A percentile compares a stretch with the other conserved stretches of the same genome.
These are phyloP conservation scores for Penicillium lividum DNA, from an alignment of 495 filamentous ascomycete species.

Conservation along the genomic window DNA sequence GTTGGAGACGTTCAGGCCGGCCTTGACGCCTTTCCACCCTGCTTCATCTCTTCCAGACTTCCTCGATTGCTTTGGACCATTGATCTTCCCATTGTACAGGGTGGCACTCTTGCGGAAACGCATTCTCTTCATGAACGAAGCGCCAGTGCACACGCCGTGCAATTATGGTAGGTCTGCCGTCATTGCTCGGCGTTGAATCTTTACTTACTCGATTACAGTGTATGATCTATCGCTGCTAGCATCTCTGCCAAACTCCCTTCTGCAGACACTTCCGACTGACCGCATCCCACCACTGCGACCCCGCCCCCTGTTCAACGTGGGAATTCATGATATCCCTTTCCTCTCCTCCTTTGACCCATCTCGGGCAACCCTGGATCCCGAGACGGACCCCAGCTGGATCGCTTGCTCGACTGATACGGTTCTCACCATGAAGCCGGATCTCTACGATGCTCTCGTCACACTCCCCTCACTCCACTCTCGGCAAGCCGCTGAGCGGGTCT, in stretches of 20 bases:
- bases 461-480: conserved; percentile 67
- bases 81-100: conserved; percentile 87
- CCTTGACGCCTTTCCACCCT: conserved; percentile 77
- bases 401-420: conserved; percentile 95
- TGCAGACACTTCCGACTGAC: conserved; percentile 54
- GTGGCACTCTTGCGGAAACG: conserved; percentile 87
- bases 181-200: background rate
- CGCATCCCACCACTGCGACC: conserved; percentile 59
- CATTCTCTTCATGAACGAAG: conserved; percentile 78
- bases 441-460: conserved; percentile 86
- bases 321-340: conserved; percentile 87
- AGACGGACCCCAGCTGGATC: conserved; percentile 72
- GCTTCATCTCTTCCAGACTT: conserved; percentile 77
- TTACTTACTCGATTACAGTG: conserved; percentile 53
- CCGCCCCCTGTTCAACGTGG: conserved; percentile 85
- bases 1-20: conserved; percentile 66
- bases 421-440: conserved; percentile 74
- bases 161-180: conserved; percentile 69
- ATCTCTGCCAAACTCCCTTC: conserved; percentile 66
- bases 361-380: conserved; percentile 34
- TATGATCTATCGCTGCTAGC: conserved; percentile 93
- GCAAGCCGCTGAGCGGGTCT: conserved; percentile 57
- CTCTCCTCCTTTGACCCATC: conserved; percentile 50
- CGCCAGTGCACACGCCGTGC: conserved; percentile 82
- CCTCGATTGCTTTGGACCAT: conserved; percentile 80